Base-by-base conservation (phyloP, 495 filamentous ascomycete species). In the Parathielavia appendiculata region DNA sequence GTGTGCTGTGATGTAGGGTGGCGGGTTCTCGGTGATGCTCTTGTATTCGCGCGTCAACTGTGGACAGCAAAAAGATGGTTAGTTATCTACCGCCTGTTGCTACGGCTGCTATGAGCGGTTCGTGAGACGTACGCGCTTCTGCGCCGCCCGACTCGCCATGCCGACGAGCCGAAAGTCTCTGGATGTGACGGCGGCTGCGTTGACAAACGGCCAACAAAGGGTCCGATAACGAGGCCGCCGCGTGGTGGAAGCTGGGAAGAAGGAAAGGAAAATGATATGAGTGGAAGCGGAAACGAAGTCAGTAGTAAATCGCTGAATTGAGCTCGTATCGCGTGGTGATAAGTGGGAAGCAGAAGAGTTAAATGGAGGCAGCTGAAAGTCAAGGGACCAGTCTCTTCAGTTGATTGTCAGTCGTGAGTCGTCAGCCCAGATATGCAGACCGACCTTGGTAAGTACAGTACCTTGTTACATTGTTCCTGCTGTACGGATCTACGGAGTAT, bases 31-130 rank as follows among this genome's bases (percentile, higher is more conserved):
- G 65, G 89, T 82, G 67, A 98, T 95, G 67, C 83, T 81, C 76
- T 91, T 86, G 75, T 96, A 98, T 78, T 98, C 93, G 63, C 91
- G 88, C 62, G 89, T 89, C 69, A 98, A 86, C 90, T 93, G 65
- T 55, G 4, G 59, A 48, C 17, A 52, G 13, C 7, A 10, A n/a
- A 49, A 36, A 11, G 8, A 54, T 23, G n/a, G 20, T 56, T 32
- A 61, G 47, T 16, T 2, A 6, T 17, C 4, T 40, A 9, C 20
- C 35, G n/a, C 36, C 5, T 39, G 1, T 20, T n/a, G 4, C 36
- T 17, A 8, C 16, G 26, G 26, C 23, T 26, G 17, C n/a, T 9
- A 7, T 2, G 44, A 3, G 38, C 34, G 12, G 13, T 12, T 48
- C 9, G 40, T 26, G 26, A 55, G 40, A 77, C 87, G 61, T 78